A percentile compares a stretch with the other conserved stretches of the same genome.
Conservation (phyloP, 2,329 filamentous ascomycete genomes). For the Paecilomyces formosus region DNA sequence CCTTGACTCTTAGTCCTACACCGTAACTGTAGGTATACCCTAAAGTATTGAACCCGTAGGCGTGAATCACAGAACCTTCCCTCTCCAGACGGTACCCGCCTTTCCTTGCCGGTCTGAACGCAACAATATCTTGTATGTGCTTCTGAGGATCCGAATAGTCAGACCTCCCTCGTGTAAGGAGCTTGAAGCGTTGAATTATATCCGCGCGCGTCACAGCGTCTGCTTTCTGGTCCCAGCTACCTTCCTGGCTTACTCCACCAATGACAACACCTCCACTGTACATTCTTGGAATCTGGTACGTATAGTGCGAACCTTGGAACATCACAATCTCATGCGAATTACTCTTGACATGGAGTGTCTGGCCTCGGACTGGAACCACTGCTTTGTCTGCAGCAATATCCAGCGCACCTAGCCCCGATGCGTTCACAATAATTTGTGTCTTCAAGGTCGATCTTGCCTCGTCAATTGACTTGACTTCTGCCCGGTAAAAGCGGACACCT, state of each 20-base stretch:
- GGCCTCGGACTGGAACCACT: background rate
- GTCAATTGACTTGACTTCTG: constrained; percentile 5
- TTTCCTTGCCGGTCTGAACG: constrained; percentile 10
- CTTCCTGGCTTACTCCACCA: constrained; percentile 11
- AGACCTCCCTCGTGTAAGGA: background rate
- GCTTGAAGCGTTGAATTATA: background rate
- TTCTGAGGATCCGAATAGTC: background rate
- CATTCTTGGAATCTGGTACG: constrained; percentile 15
- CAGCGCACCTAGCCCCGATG: constrained; percentile 7
- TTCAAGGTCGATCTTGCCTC: constrained; percentile 3
- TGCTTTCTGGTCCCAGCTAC: constrained; percentile 4
- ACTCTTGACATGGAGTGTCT: background rate
- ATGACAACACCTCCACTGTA: constrained; percentile 11
- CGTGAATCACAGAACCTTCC: constrained; percentile 10
- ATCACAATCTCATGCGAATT: constrained; percentile 8
- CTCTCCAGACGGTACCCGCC: constrained; percentile 12
- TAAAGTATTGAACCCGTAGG: constrained; percentile 11
- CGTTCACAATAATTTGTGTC: constrained; percentile 8
- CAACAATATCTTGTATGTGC: constrained; percentile 10
- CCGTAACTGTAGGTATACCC: constrained; percentile 11
- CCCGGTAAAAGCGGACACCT: constrained; percentile 8
- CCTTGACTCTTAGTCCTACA: constrained; percentile 2
- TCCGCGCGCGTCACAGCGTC: background rate
- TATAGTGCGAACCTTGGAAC: constrained; percentile 14
- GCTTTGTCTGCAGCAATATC: background rate